Conservation (phyloP, 768 basidiomycete species). For the Rhodotorula paludigena region DNA sequence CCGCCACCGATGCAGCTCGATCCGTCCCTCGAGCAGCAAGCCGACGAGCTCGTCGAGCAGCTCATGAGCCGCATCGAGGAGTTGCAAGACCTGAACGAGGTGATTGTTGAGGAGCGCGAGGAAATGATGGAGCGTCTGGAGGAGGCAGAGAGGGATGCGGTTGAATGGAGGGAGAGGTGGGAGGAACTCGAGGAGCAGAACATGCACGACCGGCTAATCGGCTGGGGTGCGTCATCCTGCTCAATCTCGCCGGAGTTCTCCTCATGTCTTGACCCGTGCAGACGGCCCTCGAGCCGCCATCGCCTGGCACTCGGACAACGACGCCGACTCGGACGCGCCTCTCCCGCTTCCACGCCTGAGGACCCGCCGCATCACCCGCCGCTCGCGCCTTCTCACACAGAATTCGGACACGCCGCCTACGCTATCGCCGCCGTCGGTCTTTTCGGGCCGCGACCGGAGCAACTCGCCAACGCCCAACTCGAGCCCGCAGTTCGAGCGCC, state of each 20-base stretch:
- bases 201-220: background rate
- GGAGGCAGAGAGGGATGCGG: conserved; percentile 20
- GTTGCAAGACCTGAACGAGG: conserved; percentile 35
- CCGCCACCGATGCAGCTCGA: background rate
- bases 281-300: conserved; percentile 3
- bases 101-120: conserved; percentile 26
- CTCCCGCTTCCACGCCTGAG: background rate
- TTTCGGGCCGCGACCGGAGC: background rate
- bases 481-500: background rate
- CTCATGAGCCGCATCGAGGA: conserved; percentile 41
- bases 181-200: conserved; percentile 26
- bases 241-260: background rate
- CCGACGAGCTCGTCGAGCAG: conserved; percentile 33
- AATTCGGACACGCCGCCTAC: background rate
- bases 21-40: conserved; percentile 10
- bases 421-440: conserved; percentile 4
- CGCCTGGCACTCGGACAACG: conserved; percentile 17
- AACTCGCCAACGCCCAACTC: background rate
- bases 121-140: conserved; percentile 28
- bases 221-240: conserved; percentile 15
- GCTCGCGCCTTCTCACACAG: background rate
- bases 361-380: background rate
- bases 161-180: conserved; percentile 26
- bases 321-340: background rate
- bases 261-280: background rate